Evolutionary conservation across 2,329 filamentous ascomycete genomes (phyloP), one percentile per base, ranked within the genome.

Genomic region (Neofusicoccum sp.): DNA sequence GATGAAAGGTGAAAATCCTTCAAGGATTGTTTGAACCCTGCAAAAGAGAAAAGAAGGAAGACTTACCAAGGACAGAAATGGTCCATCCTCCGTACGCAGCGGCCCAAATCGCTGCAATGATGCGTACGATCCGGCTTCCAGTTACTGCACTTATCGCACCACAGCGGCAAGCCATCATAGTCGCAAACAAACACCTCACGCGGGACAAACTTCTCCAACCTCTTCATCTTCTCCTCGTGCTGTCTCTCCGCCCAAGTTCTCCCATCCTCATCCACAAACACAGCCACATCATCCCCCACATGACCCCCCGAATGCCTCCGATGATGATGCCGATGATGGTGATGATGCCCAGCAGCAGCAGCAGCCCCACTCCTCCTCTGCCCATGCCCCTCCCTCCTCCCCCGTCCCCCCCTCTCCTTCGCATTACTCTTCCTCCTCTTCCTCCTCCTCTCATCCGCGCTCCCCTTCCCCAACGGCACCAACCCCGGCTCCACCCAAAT

Each of bases 81-180:
- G 67, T 98, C 94, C 90, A 97, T 95, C 71, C 95, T 95, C 44
- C 85, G 80, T 28, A 96, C 90, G 71, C 94, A 98, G 47, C 92
- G 84, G 56, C 87, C 87, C 11, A 95, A 80, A 72, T 96, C 91
- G 59, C 88, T 88, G 71, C 90, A 96, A 76, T 98, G 94, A 73
- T 97, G 93, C 2, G 90, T 85, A 3, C 94, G 85, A 71, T 97
- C 94, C 0, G 90, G 88, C 76, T 97, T 98, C 87, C 91, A 97
- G 67, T 89, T 91, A 62, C 85, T 85, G 74, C 94, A 99, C 59
- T 86, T 85, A 3, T 88, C 88, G 77, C 94, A 99, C 87, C 92
- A 98, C 36, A 87, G 85, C 0, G 94, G 94, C n/a, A 89, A 83
- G 0, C 95, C 95, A 69, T 95, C 90, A 11, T 83, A 80, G 70